Conservation (phyloP, 108 stramenopile species). For the Nannochloropsis granulata region DNA sequence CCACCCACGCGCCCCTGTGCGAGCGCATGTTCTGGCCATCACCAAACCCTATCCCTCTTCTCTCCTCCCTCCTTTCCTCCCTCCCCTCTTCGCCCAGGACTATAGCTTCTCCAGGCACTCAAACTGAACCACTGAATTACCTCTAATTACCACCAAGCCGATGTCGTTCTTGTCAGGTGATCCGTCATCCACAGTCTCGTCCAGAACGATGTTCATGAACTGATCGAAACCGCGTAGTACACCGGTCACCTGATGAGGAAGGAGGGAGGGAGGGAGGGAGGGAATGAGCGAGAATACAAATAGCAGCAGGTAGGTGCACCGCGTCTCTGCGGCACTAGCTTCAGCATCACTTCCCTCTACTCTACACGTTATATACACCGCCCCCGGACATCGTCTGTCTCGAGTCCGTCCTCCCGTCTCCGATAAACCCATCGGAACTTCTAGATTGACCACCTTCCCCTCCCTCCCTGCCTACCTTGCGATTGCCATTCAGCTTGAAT, state of each 20-base stretch:
- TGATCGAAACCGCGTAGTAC: conserved; percentile 34
- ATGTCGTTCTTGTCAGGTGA: conserved; percentile 14
- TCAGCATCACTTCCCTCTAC: no score
- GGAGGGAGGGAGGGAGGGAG: no score
- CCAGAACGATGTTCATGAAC: conserved; percentile 36
- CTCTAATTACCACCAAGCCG: conserved; percentile 31
- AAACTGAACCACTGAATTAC: conserved; percentile 29
- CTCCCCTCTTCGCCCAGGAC: not conserved
- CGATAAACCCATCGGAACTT: not conserved
- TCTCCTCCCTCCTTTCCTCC: not conserved
- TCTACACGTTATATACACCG: no score
- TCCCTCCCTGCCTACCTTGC: conserved; percentile 4
- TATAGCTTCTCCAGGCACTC: conserved; percentile 16
- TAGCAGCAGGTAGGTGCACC: no score
- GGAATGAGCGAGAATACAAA: no score
- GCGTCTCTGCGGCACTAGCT: no score
- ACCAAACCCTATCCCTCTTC: not conserved
- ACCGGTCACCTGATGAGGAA: conserved; percentile 6
- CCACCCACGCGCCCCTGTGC: no score
- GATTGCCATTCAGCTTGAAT: conserved; percentile 24
- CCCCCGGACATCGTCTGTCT: no score
- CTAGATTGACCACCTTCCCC: not conserved
- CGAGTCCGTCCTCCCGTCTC: no score
- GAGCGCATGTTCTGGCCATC: no score
- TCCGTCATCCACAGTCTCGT: conserved; percentile 20